Evolutionary conservation across 208 protist genomes (phyloP).

Genomic region (Leishmania mexicana): DNA sequence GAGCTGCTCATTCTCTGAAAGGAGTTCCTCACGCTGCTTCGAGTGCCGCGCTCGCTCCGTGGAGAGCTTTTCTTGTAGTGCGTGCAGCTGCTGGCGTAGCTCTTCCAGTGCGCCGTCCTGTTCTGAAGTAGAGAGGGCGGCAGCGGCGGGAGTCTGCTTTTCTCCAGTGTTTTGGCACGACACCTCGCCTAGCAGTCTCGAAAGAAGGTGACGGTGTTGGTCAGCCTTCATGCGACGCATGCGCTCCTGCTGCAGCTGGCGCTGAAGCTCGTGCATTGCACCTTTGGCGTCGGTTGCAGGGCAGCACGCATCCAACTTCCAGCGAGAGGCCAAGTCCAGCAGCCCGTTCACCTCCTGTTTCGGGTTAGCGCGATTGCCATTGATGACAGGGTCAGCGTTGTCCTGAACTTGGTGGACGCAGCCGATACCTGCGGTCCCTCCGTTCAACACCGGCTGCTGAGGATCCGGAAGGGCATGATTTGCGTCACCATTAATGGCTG

Average conservation of each 20-base stretch:
- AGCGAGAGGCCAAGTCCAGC: neutral
- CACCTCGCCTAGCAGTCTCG: neutral
- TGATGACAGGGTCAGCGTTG: no score
- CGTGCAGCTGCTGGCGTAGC: conserved; percentile 19
- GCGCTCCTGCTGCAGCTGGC: conserved; percentile 15
- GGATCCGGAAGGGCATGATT: neutral
- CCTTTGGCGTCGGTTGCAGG: neutral
- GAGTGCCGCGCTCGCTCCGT: neutral
- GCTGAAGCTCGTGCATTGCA: conserved; percentile 16
- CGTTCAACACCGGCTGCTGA: neutral
- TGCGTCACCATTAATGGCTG: neutral
- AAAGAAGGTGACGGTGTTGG: neutral
- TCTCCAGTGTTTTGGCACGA: neutral
- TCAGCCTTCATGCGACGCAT: conserved; percentile 14
- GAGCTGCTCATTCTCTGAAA: conserved; percentile 11
- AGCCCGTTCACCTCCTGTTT: neutral
- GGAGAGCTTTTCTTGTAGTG: conserved; percentile 5
- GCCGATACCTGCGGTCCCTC: neutral
- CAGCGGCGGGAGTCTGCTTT: neutral
- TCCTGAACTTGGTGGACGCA: neutral
- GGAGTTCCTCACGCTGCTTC: neutral
- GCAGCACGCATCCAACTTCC: neutral
- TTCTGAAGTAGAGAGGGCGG: neutral
- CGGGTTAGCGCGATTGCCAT: neutral
- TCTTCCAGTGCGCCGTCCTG: neutral